Evolutionary conservation across 441 rosid species (phyloP).

Genomic region (Erodium texanum): DNA sequence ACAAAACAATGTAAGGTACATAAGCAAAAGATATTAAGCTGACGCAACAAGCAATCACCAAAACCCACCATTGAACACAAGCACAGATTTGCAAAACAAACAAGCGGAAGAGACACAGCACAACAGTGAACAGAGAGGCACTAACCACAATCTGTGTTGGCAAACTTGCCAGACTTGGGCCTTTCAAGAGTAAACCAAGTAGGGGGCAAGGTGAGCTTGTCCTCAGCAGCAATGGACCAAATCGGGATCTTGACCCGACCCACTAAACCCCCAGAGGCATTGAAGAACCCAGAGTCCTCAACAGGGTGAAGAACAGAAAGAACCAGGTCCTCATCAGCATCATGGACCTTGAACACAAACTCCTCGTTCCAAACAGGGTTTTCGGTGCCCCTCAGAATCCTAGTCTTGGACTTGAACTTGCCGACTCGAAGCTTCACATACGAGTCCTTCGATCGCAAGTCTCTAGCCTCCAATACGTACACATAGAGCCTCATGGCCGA

Average conservation of each 20-base stretch:
- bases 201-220: conserved; percentile 55
- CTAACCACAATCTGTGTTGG: conserved; percentile 50
- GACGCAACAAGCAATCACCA: neutral
- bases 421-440: conserved; percentile 54
- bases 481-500: conserved; percentile 63
- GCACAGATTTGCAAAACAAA: neutral
- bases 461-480: conserved; percentile 57
- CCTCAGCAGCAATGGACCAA: conserved; percentile 34
- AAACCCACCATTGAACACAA: neutral
- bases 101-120: too few relatives aligned
- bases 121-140: conserved; percentile 5
- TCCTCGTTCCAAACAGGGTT: conserved; percentile 77
- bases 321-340: conserved; percentile 37
- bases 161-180: conserved; percentile 37
- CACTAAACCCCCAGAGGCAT: conserved; percentile 34
- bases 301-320: conserved; percentile 41
- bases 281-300: conserved; percentile 35
- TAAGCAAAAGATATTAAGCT: neutral
- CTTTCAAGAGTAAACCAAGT: conserved; percentile 59
- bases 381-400: conserved; percentile 26
- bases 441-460: conserved; percentile 43
- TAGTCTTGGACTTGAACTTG: conserved; percentile 52
- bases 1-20: neutral
- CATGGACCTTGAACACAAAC: conserved; percentile 45
- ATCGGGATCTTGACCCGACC: conserved; percentile 57